These are phyloP conservation scores for Cucumis sativus DNA, from an alignment of 306 rosid genomes.

Conservation along the genomic window Cucumber_9930_V3 NC_026656.2:696501-697000, in stretches of 20 bases:
- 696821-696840: no score
- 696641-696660: neutral
- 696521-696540: slow-evolving; percentile 50
- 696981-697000: neutral
- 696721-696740: neutral
- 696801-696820: neutral
- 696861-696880: neutral
- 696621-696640: slow-evolving; percentile 32
- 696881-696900: neutral
- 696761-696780: neutral
- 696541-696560: slow-evolving; percentile 90
- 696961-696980: neutral
- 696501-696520: slow-evolving; percentile 31
- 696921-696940: neutral
- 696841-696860: neutral
- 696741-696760: neutral
- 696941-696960: neutral
- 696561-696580: slow-evolving; percentile 57
- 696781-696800: neutral
- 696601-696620: slow-evolving; percentile 69
- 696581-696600: slow-evolving; percentile 42
- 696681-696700: neutral
- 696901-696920: neutral
- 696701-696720: neutral
- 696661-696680: neutral